Evolutionary conservation across 1,284 basidiomycete genomes (phyloP).

Genomic region (Athelia psychrophila): DNA sequence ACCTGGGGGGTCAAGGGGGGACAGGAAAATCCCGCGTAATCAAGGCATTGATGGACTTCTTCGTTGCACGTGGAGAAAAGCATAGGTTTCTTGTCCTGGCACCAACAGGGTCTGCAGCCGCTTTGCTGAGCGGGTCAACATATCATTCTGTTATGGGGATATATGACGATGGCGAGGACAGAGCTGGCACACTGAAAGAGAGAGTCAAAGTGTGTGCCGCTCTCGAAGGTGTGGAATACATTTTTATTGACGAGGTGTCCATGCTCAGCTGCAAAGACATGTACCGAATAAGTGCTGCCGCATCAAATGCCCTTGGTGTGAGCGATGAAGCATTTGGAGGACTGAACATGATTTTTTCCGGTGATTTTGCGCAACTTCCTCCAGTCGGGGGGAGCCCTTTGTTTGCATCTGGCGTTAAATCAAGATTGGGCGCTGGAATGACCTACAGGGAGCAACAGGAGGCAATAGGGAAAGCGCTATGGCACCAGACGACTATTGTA

Average conservation of each 20-base stretch:
- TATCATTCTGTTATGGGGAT: constrained; percentile 29
- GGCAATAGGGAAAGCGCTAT: constrained; percentile 28
- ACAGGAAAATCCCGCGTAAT: constrained; percentile 35
- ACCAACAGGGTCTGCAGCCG: constrained; percentile 30
- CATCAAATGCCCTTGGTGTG: constrained; percentile 7
- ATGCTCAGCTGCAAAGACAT: constrained; percentile 20
- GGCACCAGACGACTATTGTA: constrained; percentile 32
- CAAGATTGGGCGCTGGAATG: constrained; percentile 1
- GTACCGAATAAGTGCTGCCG: constrained; percentile 14
- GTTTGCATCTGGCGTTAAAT: constrained; percentile 14
- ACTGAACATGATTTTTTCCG: constrained; percentile 21
- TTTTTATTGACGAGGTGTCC: constrained; percentile 27
- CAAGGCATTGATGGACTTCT: constrained; percentile 21
- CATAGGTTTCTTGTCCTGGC: constrained; percentile 23
- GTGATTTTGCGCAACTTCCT: constrained; percentile 26
- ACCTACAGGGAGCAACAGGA: constrained; percentile 17
- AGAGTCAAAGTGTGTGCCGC: constrained; percentile 1
- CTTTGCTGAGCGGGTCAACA: constrained; percentile 26
- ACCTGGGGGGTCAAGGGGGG: constrained; percentile 28
- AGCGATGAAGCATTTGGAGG: constrained; percentile 15
- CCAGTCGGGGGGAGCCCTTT: constrained; percentile 12
- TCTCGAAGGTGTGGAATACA: constrained; percentile 18
- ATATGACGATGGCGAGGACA: not conserved
- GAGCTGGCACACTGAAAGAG: not conserved
- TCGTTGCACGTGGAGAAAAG: constrained; percentile 10